Percentiles rank a stretch among this genome's conserved stretches.
Evolutionary conservation across 257 asterid genomes (phyloP).

Genomic region (Scutellaria galericulata): DNA sequence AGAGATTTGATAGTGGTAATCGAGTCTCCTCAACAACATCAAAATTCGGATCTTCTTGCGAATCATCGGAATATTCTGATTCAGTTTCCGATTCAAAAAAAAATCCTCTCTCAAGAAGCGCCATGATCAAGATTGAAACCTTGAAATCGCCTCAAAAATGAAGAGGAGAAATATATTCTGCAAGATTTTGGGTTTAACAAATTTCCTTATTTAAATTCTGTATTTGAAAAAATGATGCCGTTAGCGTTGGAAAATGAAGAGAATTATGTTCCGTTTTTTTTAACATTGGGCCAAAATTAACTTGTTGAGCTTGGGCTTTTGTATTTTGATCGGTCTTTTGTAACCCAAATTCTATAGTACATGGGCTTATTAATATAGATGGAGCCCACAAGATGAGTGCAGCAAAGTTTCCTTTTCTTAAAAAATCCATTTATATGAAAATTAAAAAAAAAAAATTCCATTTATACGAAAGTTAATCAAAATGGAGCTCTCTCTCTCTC

Average conservation of each 20-base stretch:
- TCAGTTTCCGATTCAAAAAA: conserved; percentile 44
- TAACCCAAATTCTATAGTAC: not conserved
- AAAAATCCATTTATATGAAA: too few species aligned
- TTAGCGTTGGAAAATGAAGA: not conserved
- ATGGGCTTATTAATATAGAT: too few species aligned
- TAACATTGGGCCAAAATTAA: conserved; percentile 2
- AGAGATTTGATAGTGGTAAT: conserved; percentile 55
- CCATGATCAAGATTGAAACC: conserved; percentile 37
- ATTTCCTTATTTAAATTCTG: not conserved
- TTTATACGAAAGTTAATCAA: too few species aligned
- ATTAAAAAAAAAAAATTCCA: too few species aligned
- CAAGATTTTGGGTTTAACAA: conserved; percentile 16
- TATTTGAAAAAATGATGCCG: conserved; percentile 29
- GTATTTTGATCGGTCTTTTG: too few species aligned
- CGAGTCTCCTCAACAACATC: conserved; percentile 54
- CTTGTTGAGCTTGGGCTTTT: not conserved
- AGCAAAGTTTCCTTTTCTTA: too few species aligned
- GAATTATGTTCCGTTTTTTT: not conserved
- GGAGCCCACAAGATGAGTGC: too few species aligned
- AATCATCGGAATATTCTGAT: conserved; percentile 56
- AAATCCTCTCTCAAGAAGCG: conserved; percentile 13
- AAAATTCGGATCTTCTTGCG: conserved; percentile 60
- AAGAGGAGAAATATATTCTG: not conserved
- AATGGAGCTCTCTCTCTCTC: too few species aligned
- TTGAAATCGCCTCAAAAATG: conserved; percentile 17